Conservation (phyloP, 768 basidiomycete genomes). For the Rhizopogon rudus region DNA sequence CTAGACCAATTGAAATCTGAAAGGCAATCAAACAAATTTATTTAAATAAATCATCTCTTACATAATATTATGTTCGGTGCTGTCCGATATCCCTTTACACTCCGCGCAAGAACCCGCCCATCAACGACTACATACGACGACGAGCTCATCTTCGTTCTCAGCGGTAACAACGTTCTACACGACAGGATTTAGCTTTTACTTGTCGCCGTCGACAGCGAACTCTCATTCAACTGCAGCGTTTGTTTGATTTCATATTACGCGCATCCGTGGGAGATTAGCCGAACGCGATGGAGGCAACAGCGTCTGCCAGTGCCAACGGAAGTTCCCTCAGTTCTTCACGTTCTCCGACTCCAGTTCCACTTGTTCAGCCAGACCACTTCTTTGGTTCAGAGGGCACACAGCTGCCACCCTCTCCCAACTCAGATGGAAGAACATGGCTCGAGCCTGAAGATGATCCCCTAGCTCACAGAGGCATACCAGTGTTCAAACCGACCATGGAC, state of each 20-base stretch:
- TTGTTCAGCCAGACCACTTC: conserved; percentile 79
- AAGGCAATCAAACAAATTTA: not conserved
- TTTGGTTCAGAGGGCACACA: conserved; percentile 50
- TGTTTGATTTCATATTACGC: not conserved
- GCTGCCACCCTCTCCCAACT: conserved; percentile 55
- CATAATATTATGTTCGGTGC: not conserved
- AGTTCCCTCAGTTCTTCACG: conserved; percentile 35
- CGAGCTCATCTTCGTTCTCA: not conserved
- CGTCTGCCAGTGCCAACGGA: not conserved
- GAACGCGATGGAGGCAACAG: conserved; percentile 17
- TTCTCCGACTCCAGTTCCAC: conserved; percentile 50
- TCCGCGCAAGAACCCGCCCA: not conserved
- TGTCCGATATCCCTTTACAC: not conserved
- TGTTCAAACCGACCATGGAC: conserved; percentile 91
- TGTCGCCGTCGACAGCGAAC: not conserved
- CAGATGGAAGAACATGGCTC: conserved; percentile 61
- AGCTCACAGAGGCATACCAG: conserved; percentile 88
- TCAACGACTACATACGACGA: conserved; percentile 1
- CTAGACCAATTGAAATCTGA: not conserved
- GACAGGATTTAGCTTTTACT: not conserved
- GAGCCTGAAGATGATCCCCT: conserved; percentile 77
- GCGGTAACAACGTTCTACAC: not conserved
- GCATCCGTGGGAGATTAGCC: conserved; percentile 6
- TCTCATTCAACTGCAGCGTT: not conserved
- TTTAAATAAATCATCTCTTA: not conserved